Evolutionary conservation across 1,139 yeast genomes (phyloP), one percentile per base, ranked within the genome.

Genomic region (Suhomyces anneliseae): DNA sequence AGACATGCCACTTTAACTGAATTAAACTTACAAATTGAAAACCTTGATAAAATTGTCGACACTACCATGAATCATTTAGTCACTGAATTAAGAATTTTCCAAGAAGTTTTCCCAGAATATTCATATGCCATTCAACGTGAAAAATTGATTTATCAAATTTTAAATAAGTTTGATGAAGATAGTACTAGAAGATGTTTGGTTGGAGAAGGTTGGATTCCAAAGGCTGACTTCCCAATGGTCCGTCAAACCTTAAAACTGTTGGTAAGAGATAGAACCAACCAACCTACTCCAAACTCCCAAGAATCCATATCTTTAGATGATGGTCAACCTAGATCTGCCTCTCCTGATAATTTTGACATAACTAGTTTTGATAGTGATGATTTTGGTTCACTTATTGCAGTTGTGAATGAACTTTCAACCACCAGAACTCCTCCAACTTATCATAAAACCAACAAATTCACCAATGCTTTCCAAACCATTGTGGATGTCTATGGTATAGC

Each of bases 121-220:
- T 52, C 58, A 37, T 70, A 65, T 48, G 74, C 76, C 26, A 72
- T 89, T 36, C 74, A 78, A 44, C 79, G 88, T 58, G 99, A 93
- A 60, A 83, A 84, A 60, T 75, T 85, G 32, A 83, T 90, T 35
- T 90, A 83, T 65, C 81, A 85, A 54, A 79, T 88, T 0, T 74
- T 93, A 63, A 92, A 92, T 66, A 76, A 81, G 57, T 90, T 92
- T 67, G 88, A 87, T 61, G 89, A 84, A 64, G 97, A 92, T 64
- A 82, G 84, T 49, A 83, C 90, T 35, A 80, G 98, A 67, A 81
- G 93, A 58, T 87, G 95, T 51, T 73, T 93, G 47, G 90, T 93
- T 50, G 98, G 96, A n/a, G 99, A 93, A 72, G 99, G 98, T 32
- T 93, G 99, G 99, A 79, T 90, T 34, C 96, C 96, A 1, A 58